Percentiles rank a stretch among this genome's conserved stretches.
Evolutionary conservation across 2,329 filamentous ascomycete species (phyloP).

Genomic region (Neofusicoccum cordaticola): DNA sequence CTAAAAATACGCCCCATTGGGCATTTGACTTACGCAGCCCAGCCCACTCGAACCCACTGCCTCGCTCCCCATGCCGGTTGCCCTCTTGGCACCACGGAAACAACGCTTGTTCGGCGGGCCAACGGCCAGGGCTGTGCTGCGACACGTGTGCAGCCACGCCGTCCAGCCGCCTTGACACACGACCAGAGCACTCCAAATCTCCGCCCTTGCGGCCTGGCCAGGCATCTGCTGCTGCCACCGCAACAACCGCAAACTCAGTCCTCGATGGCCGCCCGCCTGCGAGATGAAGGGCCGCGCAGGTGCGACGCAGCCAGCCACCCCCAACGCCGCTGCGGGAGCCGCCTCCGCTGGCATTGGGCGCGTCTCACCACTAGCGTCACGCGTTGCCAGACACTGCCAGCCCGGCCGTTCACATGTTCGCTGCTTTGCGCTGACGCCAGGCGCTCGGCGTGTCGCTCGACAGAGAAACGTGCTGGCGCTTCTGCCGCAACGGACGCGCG

Average conservation of each 20-base stretch:
- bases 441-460: background rate
- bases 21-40: background rate
- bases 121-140: background rate
- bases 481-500: background rate
- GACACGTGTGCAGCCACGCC: slow-evolving; percentile 14
- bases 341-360: background rate
- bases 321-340: background rate
- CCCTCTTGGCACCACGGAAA: background rate
- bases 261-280: background rate
- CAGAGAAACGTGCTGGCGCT: background rate
- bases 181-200: background rate
- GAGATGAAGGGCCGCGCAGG: background rate
- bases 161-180: slow-evolving; percentile 2
- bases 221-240: background rate
- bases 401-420: background rate
- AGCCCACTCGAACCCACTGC: slow-evolving; percentile 1
- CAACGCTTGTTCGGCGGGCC: background rate
- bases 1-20: background rate
- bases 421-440: background rate
- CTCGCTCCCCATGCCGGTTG: background rate
- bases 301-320: background rate
- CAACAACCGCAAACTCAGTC: background rate
- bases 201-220: background rate
- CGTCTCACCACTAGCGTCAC: background rate
- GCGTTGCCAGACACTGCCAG: background rate